Conservation (phyloP, 164 flowering plant genomes). For the Stephania cephalantha region DNA sequence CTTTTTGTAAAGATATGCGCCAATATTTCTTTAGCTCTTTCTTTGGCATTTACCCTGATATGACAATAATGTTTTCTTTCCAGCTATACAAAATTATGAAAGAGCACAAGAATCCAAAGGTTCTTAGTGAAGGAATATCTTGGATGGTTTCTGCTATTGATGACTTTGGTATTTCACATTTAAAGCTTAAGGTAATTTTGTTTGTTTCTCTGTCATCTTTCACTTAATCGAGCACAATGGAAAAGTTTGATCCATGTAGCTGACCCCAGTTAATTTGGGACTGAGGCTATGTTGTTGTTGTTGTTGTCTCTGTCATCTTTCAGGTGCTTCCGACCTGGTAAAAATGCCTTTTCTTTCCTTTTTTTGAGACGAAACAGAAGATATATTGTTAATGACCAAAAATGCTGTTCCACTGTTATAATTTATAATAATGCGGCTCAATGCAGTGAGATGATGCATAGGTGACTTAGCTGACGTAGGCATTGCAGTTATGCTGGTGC, state of each 20-base stretch:
- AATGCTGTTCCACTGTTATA: no score
- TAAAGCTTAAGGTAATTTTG: slow-evolving; percentile 72
- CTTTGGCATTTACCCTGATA: neutral
- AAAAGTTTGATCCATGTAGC: no score
- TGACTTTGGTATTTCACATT: slow-evolving; percentile 80
- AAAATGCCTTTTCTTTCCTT: neutral
- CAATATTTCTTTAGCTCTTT: neutral
- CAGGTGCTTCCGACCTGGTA: neutral
- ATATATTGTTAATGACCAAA: no score
- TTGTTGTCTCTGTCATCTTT: neutral
- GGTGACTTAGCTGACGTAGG: no score
- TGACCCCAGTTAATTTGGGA: no score
- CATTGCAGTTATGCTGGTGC: no score
- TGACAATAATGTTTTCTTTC: slow-evolving; percentile 7
- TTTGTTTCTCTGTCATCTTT: slow-evolving; percentile 8
- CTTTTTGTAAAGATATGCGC: neutral
- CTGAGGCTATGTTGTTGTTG: no score
- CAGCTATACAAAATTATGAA: slow-evolving; percentile 94
- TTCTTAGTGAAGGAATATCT: slow-evolving; percentile 86
- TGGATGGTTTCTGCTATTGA: slow-evolving; percentile 99
- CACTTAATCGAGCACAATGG: no score
- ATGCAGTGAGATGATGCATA: no score
- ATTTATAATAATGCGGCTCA: no score
- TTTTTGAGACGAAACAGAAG: no score
- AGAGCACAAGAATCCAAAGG: slow-evolving; percentile 99